phyloP scores from a whole-genome alignment of 768 basidiomycete genomes.

The Russula brevipes region DNA sequence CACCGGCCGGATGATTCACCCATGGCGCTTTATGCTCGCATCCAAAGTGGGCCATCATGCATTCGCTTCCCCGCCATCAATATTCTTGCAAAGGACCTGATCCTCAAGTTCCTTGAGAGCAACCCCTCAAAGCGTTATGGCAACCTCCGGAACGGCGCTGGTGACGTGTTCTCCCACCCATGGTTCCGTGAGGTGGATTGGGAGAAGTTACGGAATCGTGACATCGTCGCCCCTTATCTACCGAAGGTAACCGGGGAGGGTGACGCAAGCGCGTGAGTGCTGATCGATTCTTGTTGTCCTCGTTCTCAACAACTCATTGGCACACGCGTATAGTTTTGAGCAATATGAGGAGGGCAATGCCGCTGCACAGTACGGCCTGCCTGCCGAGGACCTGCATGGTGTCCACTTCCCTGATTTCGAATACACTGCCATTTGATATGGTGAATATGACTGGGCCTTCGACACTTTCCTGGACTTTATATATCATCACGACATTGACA shows the following conservation, averaged over 20 bases:
- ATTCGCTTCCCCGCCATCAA: slow-evolving; percentile 82
- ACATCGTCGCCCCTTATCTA: slow-evolving; percentile 93
- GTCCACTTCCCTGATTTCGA: slow-evolving; percentile 74
- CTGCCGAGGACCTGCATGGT: slow-evolving; percentile 58
- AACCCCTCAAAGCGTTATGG: slow-evolving; percentile 88
- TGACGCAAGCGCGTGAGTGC: slow-evolving; percentile 85
- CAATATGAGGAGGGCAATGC: slow-evolving; percentile 72
- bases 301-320: not conserved
- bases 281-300: not conserved
- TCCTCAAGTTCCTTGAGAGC: slow-evolving; percentile 82
- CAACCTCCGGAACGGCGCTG: slow-evolving; percentile 81
- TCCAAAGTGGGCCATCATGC: slow-evolving; percentile 64
- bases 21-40: slow-evolving; percentile 86
- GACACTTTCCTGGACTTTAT: not conserved
- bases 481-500: slow-evolving; percentile 17
- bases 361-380: slow-evolving; percentile 52
- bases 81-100: slow-evolving; percentile 77
- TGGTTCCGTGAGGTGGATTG: slow-evolving; percentile 97
- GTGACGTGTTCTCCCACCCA: slow-evolving; percentile 86
- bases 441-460: not conserved
- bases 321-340: slow-evolving; percentile 52
- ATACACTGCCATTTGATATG: slow-evolving; percentile 43
- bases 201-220: slow-evolving; percentile 69
- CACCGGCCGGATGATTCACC: slow-evolving; percentile 83
- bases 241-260: slow-evolving; percentile 90